Evolutionary conservation across 2,329 filamentous ascomycete genomes (phyloP).

Genomic region (Fusarium proliferatum): DNA sequence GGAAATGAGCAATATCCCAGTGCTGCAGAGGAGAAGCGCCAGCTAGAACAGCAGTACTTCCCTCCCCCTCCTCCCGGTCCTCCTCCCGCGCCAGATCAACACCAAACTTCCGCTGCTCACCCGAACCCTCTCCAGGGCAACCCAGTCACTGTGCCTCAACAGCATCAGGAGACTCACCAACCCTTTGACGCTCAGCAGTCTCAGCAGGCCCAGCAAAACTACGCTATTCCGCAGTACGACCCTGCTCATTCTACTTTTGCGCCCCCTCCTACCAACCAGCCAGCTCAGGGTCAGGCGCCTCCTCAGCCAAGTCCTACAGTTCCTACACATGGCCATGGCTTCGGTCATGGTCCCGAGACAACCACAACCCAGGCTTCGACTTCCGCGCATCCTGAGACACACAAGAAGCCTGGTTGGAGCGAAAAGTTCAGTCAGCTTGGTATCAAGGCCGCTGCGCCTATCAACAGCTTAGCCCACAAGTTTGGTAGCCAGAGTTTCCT

Average conservation of each 20-base stretch:
- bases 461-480: constrained; percentile 85
- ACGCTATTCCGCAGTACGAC: constrained; percentile 47
- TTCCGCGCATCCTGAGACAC: constrained; percentile 22
- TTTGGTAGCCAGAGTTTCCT: constrained; percentile 87
- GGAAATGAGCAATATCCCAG: constrained; percentile 14
- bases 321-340: not conserved
- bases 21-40: constrained; percentile 23
- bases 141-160: constrained; percentile 19
- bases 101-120: constrained; percentile 29
- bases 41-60: constrained; percentile 36
- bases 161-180: constrained; percentile 5
- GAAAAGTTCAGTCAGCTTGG: constrained; percentile 48
- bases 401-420: constrained; percentile 46
- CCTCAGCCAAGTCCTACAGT: not conserved
- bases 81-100: constrained; percentile 35
- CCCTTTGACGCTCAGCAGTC: not conserved
- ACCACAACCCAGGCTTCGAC: constrained; percentile 8
- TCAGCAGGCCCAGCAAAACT: constrained; percentile 35
- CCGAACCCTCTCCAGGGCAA: constrained; percentile 38
- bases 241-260: constrained; percentile 48
- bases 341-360: not conserved
- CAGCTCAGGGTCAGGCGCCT: not conserved
- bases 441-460: constrained; percentile 71
- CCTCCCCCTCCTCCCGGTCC: constrained; percentile 44
- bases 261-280: constrained; percentile 39